Base-by-base conservation (phyloP, 1,284 basidiomycete species). In the Tilletiaria anomala region DNA sequence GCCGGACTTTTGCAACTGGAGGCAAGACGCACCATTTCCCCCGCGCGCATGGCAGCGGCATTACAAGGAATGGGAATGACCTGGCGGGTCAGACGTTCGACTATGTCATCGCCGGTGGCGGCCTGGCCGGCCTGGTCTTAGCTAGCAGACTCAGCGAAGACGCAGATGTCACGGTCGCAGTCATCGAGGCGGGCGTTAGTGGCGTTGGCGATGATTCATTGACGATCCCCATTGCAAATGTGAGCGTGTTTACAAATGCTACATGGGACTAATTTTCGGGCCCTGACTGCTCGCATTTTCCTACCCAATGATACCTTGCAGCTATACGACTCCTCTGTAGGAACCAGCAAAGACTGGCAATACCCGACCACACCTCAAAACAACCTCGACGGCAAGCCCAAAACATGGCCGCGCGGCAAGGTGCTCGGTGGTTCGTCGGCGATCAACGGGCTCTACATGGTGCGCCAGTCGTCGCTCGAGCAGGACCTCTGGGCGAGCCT, bases 121-220 rank as follows among this genome's bases (percentile, higher is more conserved):
- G 91, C 2, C 86, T 87, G 19, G 57, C 59, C 3, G 61, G 61
- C 18, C 46, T 64, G 5, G 47, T 48, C 3, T 49, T 64, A 5
- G 61, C 61, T 6, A 46, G 45, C 5, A 48, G 61, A 1, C 49
- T 64, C 15, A 50, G 53, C 1, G 49, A 57, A 21, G 53, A 64
- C 39, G 39, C 50, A 11, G 37, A 51, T 31, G 44, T 61, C 31
- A 50, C 47, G 3, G 61, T 65, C 6, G 58, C 54, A 3, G 60
- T 63, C 31, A 62, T 63, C 37, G 77, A 79, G 58, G 77, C 73
- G 2, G 78, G 78, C 3, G n/a, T 17, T 8, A 26, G 23, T 8
- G 36, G 36, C 22, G 29, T 37, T 24, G 36, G 36, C 21, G 36
- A 37, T 11, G n/a, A 14, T 24, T 26, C 24, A 24, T 24, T 37